These are phyloP conservation scores for Exobasidium rhododendri DNA, from an alignment of 1,284 basidiomycete species.

Conservation along the genomic window DNA sequence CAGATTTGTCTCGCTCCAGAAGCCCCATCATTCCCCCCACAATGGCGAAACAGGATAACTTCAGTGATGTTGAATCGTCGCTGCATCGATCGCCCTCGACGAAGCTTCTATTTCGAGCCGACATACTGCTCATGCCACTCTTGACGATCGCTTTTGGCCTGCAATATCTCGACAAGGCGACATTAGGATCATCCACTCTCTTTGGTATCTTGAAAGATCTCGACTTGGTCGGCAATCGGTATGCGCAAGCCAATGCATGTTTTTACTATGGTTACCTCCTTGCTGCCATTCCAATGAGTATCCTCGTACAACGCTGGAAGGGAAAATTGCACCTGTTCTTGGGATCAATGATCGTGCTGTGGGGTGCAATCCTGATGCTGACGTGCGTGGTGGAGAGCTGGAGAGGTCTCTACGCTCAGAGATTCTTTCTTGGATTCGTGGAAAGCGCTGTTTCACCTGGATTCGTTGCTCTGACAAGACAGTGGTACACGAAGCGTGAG, in stretches of 20 bases:
- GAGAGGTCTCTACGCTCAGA: slow-evolving; percentile 58
- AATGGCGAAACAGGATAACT: no score
- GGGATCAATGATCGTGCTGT: slow-evolving; percentile 50
- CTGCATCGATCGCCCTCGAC: not conserved
- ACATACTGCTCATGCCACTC: slow-evolving; percentile 56
- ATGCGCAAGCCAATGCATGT: slow-evolving; percentile 30
- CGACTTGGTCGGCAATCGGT: slow-evolving; percentile 37
- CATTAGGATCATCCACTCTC: slow-evolving; percentile 58
- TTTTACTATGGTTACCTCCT: slow-evolving; percentile 61
- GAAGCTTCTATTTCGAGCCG: slow-evolving; percentile 17
- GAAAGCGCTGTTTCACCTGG: slow-evolving; percentile 58
- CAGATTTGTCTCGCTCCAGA: no score
- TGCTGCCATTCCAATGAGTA: slow-evolving; percentile 57
- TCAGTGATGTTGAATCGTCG: not conserved
- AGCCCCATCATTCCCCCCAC: no score
- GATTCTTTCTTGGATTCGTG: slow-evolving; percentile 48
- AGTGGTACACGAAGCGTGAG: slow-evolving; percentile 58
- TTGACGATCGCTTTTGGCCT: slow-evolving; percentile 55
- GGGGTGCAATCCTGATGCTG: slow-evolving; percentile 59
- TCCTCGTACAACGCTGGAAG: slow-evolving; percentile 56
- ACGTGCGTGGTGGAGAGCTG: slow-evolving; percentile 57
- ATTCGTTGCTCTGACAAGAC: slow-evolving; percentile 58
- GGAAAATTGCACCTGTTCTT: slow-evolving; percentile 54
- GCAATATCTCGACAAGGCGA: slow-evolving; percentile 39
- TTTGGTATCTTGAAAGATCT: slow-evolving; percentile 59